Evolutionary conservation across 202 grass and related monocot species (phyloP).

Genomic region (Panicum hallii): DNA sequence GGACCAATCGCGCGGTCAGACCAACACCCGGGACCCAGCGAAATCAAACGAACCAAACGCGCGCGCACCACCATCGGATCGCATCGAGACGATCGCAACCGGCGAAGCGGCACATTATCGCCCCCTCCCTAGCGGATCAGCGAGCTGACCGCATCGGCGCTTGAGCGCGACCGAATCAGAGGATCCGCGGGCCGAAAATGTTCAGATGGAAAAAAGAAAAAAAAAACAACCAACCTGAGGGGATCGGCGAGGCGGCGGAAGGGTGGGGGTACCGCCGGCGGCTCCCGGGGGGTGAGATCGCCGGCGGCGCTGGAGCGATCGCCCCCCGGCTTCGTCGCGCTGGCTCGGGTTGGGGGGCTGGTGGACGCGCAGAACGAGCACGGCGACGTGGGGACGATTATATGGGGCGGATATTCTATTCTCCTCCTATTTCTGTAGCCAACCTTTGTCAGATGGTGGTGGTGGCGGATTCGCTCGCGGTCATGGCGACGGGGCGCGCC

Average conservation of each 20-base stretch:
- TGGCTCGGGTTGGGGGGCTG: conserved; percentile 5
- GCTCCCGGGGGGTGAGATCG: conserved; percentile 43
- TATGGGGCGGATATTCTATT: conserved; percentile 29
- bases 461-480: conserved; percentile 11
- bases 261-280: conserved; percentile 47
- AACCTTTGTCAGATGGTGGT: conserved; percentile 25
- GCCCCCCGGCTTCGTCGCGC: conserved; percentile 51
- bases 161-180: conserved; percentile 24
- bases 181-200: neutral
- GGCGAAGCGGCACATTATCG: conserved; percentile 7
- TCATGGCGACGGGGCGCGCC: neutral
- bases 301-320: conserved; percentile 60
- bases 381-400: conserved; percentile 36
- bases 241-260: conserved; percentile 18
- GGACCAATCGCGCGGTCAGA: conserved; percentile 28
- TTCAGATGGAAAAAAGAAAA: neutral
- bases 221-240: conserved; percentile 22
- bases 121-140: neutral
- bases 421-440: conserved; percentile 22
- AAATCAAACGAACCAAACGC: conserved; percentile 38
- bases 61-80: neutral
- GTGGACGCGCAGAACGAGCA: conserved; percentile 47
- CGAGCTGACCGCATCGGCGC: neutral
- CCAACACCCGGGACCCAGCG: conserved; percentile 3
- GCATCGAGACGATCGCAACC: neutral